A percentile compares a stretch with the other conserved stretches of the same genome.
Evolutionary conservation across 2,329 filamentous ascomycete species (phyloP).

Genomic region (Neurospora sp.): DNA sequence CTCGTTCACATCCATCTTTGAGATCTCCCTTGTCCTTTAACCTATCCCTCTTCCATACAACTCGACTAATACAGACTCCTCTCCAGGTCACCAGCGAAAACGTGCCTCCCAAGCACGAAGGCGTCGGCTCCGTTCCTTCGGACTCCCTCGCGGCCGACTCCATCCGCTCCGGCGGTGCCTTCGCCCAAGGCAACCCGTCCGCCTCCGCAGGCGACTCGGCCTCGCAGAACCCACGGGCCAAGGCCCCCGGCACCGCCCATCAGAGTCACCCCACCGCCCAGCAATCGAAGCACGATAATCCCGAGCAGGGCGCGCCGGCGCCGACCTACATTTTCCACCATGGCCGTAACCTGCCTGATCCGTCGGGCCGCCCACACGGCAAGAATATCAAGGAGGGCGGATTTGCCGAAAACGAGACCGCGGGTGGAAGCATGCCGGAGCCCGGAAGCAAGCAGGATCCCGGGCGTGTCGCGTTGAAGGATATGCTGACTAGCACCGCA

Average conservation of each 20-base stretch:
- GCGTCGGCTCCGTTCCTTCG: slow-evolving; percentile 50
- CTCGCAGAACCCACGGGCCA: background rate
- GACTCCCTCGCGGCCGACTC: slow-evolving; percentile 75
- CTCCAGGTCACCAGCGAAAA: slow-evolving; percentile 35
- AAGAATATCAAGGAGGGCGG: slow-evolving; percentile 20
- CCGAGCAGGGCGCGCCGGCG: slow-evolving; percentile 12
- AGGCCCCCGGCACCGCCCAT: background rate
- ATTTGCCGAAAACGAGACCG: slow-evolving; percentile 17
- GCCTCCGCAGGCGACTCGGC: slow-evolving; percentile 18
- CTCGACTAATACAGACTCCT: background rate
- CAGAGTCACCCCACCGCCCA: background rate
- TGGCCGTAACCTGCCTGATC: slow-evolving; percentile 4
- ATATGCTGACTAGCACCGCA: background rate
- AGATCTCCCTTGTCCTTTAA: background rate
- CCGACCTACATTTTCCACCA: slow-evolving; percentile 14
- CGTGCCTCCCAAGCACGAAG: slow-evolving; percentile 45
- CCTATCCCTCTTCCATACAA: background rate
- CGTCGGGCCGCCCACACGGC: slow-evolving; percentile 17
- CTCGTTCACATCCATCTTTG: background rate
- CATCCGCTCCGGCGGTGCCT: slow-evolving; percentile 45
- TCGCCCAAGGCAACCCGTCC: slow-evolving; percentile 45
- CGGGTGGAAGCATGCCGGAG: slow-evolving; percentile 14
- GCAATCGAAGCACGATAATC: slow-evolving; percentile 5
- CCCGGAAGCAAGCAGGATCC: slow-evolving; percentile 19
- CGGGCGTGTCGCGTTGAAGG: slow-evolving; percentile 7